Evolutionary conservation across 1,139 yeast genomes (phyloP), one percentile per base, ranked within the genome.

Genomic region (Taphrina betulina): DNA sequence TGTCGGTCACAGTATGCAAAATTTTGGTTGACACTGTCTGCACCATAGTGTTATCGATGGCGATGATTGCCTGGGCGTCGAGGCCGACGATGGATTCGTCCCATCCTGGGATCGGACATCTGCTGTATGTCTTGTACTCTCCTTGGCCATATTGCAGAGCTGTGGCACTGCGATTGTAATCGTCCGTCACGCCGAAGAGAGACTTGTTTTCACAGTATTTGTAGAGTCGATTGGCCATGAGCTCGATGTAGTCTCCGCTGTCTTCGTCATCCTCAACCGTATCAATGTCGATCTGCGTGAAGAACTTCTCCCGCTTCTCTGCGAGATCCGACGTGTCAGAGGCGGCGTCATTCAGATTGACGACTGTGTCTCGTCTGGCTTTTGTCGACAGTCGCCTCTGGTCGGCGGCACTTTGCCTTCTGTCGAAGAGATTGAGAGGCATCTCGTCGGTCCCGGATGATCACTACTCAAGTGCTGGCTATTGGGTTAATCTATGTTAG

Each of bases 211-310:
- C 45, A 23, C 45, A 41, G n/a, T 26, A 41, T 14, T 35, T 33
- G 26, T 41, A 41, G 5, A 41, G 23, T 5, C 45, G 45, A 26
- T 41, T 41, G 14, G 45, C 45, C 45, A 41, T 41, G 35, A 41
- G 35, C 16, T 41, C 45, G 35, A 41, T 41, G 10, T 41, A 41
- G 35, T 41, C 45, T 26, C 45, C 45, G n/a, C 45, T 41, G 8
- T 41, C 45, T 5, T 41, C 45, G 23, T 41, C 45, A 35, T 26
- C 45, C 14, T 41, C 45, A 28, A 26, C 45, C 2, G 45, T 26
- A 14, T 26, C 31, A 8, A 41, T 35, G 14, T 41, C 45, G 3
- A 41, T 41, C 35, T 41, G 33, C 17, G 14, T 24, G 23, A 41
- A 41, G 23, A 41, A 41, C 14, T 41, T 41, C 35, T 23, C 28